Conservation (phyloP, 2,329 filamentous ascomycete genomes). For the Herpotrichia juniperi region DNA sequence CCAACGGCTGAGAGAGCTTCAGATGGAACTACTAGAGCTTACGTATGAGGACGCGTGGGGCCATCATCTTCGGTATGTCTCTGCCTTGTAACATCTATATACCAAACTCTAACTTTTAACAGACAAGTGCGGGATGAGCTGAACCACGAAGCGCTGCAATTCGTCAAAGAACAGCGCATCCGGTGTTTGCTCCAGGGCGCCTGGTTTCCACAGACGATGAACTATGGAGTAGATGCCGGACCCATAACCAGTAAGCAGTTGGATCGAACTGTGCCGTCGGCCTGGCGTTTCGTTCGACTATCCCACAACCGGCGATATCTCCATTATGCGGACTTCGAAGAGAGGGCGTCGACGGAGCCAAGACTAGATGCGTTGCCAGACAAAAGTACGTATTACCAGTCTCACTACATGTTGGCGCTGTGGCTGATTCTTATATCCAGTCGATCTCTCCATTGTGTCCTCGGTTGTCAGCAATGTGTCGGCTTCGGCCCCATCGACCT, state of each 20-base stretch:
- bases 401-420: constrained; percentile 23
- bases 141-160: constrained; percentile 88
- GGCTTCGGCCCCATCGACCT: constrained; percentile 60
- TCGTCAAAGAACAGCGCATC: constrained; percentile 96
- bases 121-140: constrained; percentile 88
- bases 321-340: constrained; percentile 85
- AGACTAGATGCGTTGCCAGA: constrained; percentile 75
- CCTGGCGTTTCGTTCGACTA: constrained; percentile 84
- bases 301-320: constrained; percentile 90
- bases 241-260: constrained; percentile 50
- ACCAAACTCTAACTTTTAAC: constrained; percentile 27
- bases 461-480: constrained; percentile 95
- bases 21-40: constrained; percentile 91
- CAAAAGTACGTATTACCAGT: constrained; percentile 61
- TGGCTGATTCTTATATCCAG: constrained; percentile 46
- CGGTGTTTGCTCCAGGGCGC: constrained; percentile 85
- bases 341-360: constrained; percentile 68
- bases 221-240: constrained; percentile 56
- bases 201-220: constrained; percentile 74
- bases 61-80: constrained; percentile 70
- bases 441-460: constrained; percentile 86
- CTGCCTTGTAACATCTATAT: neutral
- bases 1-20: constrained; percentile 76
- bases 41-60: constrained; percentile 97
- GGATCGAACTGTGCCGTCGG: constrained; percentile 53